Percentiles rank a stretch among this genome's conserved stretches.
Evolutionary conservation across 805 yeast genomes (phyloP).

Genomic region (Ogataea nonfermentans): DNA sequence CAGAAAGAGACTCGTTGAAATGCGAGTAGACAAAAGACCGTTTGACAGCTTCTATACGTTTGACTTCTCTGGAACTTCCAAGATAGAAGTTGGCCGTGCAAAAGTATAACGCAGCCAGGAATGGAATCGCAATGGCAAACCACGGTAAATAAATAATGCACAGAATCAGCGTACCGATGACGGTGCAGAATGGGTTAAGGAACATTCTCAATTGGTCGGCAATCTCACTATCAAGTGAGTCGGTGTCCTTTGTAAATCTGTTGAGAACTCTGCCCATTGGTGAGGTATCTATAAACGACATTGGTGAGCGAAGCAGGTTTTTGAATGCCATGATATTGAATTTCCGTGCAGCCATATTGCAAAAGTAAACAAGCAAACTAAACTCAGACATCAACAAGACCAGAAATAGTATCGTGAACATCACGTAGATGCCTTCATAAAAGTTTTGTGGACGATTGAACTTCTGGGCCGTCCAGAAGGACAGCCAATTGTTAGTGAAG

Average conservation of each 20-base stretch:
- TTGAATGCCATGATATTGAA: slow-evolving; percentile 62
- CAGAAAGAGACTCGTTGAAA: slow-evolving; percentile 66
- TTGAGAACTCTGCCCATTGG: slow-evolving; percentile 86
- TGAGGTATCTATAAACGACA: slow-evolving; percentile 79
- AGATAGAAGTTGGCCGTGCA: slow-evolving; percentile 57
- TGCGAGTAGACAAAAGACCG: slow-evolving; percentile 70
- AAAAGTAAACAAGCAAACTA: slow-evolving; percentile 45
- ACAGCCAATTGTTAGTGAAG: slow-evolving; percentile 72
- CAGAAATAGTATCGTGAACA: slow-evolving; percentile 51
- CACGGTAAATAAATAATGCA: slow-evolving; percentile 52
- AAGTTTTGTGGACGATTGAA: slow-evolving; percentile 49
- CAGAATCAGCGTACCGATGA: slow-evolving; percentile 34
- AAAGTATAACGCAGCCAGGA: slow-evolving; percentile 45
- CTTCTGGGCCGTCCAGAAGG: slow-evolving; percentile 68
- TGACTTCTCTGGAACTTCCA: slow-evolving; percentile 71
- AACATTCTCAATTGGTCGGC: slow-evolving; percentile 68
- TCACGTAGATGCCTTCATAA: slow-evolving; percentile 72
- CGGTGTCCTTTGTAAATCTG: slow-evolving; percentile 85
- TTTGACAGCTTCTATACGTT: slow-evolving; percentile 69
- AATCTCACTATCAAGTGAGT: slow-evolving; percentile 75
- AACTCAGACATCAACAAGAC: slow-evolving; percentile 47
- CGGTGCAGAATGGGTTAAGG: slow-evolving; percentile 44
- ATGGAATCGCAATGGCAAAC: slow-evolving; percentile 65
- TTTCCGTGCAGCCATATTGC: slow-evolving; percentile 51
- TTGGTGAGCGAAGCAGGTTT: slow-evolving; percentile 70